Percentiles rank a stretch among this genome's conserved stretches.
Conservation (phyloP, 371 early-diverging fungal species). For the Actinomucor elegans region DNA sequence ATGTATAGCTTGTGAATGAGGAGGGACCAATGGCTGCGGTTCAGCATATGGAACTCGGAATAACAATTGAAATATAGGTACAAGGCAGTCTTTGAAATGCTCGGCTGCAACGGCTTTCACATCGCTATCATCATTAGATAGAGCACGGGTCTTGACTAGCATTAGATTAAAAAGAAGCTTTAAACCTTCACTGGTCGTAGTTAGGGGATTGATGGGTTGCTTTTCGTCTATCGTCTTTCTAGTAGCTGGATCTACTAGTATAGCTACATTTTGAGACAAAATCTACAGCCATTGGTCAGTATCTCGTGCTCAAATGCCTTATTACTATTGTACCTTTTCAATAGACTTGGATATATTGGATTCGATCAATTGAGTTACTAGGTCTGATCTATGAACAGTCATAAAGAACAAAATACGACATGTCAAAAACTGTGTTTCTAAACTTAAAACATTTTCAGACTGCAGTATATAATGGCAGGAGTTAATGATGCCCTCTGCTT, state of each 20-base stretch:
- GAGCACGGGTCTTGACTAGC: conserved; percentile 36
- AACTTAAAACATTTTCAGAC: conserved; percentile 28
- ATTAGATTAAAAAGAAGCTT: conserved; percentile 62
- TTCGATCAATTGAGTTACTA: conserved; percentile 44
- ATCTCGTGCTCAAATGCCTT: too few relatives aligned
- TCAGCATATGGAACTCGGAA: conserved; percentile 41
- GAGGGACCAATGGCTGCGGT: conserved; percentile 67
- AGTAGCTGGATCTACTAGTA: conserved; percentile 1
- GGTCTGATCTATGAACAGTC: conserved; percentile 47
- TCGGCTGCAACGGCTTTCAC: conserved; percentile 12
- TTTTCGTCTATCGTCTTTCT: conserved; percentile 3
- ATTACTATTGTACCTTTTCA: conserved; percentile 33
- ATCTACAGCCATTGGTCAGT: background rate
- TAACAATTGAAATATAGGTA: conserved; percentile 35
- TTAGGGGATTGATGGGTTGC: conserved; percentile 39
- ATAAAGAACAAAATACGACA: conserved; percentile 60
- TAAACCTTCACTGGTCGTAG: conserved; percentile 55
- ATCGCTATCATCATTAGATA: background rate
- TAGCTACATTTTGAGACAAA: conserved; percentile 3
- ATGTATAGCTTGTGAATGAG: conserved; percentile 76
- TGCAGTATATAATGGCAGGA: conserved; percentile 36
- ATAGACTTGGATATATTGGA: conserved; percentile 38
- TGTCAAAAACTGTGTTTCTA: conserved; percentile 55
- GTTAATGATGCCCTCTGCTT: conserved; percentile 38
- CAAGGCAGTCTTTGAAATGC: conserved; percentile 27